These are phyloP conservation scores for Massospora cicadina DNA, from an alignment of 371 early-diverging fungal species.

Conservation along the genomic window DNA sequence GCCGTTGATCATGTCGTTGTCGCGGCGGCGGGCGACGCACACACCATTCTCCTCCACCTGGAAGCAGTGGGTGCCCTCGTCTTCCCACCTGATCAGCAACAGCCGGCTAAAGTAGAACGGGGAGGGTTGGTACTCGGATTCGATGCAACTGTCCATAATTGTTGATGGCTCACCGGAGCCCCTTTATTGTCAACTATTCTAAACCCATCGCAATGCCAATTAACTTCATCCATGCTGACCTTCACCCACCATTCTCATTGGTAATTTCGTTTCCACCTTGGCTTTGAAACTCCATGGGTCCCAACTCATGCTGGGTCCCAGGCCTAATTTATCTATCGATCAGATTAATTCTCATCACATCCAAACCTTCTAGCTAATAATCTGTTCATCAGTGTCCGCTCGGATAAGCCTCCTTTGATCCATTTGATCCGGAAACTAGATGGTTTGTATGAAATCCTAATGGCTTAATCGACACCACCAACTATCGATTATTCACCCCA, in stretches of 20 bases:
- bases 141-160: background rate
- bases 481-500: too few relatives aligned
- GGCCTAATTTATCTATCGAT: too few relatives aligned
- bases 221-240: background rate
- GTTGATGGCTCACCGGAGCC: background rate
- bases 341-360: too few relatives aligned
- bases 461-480: too few relatives aligned
- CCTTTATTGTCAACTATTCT: background rate
- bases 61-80: slow-evolving; percentile 56
- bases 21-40: slow-evolving; percentile 52
- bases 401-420: too few relatives aligned
- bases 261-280: too few relatives aligned
- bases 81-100: slow-evolving; percentile 34
- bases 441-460: too few relatives aligned
- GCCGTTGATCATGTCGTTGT: slow-evolving; percentile 69
- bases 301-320: too few relatives aligned
- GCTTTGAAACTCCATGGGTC: too few relatives aligned
- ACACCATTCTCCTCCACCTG: slow-evolving; percentile 61
- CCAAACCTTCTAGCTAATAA: too few relatives aligned
- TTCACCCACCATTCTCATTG: background rate
- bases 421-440: too few relatives aligned
- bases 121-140: background rate
- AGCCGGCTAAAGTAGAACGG: background rate
- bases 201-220: background rate
- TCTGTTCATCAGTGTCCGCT: too few relatives aligned